Conservation (phyloP, 2,329 filamentous ascomycete species). For the Ascochyta viciae-villosae region DNA sequence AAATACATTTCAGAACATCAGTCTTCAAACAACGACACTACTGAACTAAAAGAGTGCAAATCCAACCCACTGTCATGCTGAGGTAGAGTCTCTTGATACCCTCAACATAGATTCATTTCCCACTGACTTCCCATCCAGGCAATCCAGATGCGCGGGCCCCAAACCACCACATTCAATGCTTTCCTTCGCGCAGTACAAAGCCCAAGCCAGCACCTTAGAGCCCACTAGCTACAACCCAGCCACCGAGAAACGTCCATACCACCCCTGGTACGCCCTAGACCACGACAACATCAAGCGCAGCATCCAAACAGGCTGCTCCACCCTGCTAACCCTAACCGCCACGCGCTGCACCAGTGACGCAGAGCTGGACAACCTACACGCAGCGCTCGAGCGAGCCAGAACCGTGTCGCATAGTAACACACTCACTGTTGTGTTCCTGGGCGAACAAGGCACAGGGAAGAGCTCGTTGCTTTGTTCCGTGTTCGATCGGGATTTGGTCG, state of each 20-base stretch:
- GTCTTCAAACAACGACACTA: too few relatives aligned
- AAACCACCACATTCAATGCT: background rate
- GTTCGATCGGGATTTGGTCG: slow-evolving; percentile 10
- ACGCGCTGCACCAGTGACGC: background rate
- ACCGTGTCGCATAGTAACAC: background rate
- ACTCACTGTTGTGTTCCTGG: slow-evolving; percentile 12
- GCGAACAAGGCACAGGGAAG: slow-evolving; percentile 22
- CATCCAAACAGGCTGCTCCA: slow-evolving; percentile 4
- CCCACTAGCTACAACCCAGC: background rate
- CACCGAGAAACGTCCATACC: slow-evolving; percentile 2
- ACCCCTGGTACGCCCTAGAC: slow-evolving; percentile 13
- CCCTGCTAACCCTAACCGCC: background rate
- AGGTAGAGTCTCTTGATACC: background rate
- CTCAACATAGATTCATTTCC: background rate
- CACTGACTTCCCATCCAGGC: background rate
- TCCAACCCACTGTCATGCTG: background rate
- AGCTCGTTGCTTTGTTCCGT: slow-evolving; percentile 17
- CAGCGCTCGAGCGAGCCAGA: background rate
- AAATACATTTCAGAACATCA: too few relatives aligned
- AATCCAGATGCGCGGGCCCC: background rate
- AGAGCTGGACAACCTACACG: background rate
- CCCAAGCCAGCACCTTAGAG: background rate
- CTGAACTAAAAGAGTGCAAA: too few relatives aligned
- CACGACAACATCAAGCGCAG: background rate
- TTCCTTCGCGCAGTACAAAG: background rate